Evolutionary conservation across 345 rosid species (phyloP).

Genomic region (Gossypium mustelinum): DNA sequence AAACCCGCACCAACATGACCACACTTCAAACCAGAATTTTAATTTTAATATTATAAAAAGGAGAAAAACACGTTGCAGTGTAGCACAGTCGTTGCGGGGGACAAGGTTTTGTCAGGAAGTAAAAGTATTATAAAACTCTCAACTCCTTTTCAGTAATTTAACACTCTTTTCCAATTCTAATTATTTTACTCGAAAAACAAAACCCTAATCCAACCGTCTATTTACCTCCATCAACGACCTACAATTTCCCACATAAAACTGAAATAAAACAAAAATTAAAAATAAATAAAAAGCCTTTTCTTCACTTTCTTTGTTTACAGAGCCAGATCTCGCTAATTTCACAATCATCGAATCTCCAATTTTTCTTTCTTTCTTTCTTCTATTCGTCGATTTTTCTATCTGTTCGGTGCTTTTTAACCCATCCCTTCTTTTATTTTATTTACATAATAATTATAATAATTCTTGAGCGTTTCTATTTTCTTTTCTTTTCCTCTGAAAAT

Average conservation of each 20-base stretch:
- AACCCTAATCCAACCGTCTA: background rate
- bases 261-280: background rate
- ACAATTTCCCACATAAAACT: background rate
- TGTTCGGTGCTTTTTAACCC: background rate
- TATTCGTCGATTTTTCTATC: background rate
- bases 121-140: background rate
- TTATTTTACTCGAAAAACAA: background rate
- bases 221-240: background rate
- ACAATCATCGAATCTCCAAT: constrained; percentile 16
- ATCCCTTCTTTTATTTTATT: background rate
- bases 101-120: too few species aligned
- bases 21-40: background rate
- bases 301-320: background rate
- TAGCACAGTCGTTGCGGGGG: too few species aligned
- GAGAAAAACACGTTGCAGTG: too few species aligned
- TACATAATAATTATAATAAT: background rate
- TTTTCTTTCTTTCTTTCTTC: background rate
- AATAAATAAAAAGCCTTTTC: background rate
- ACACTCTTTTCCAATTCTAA: background rate
- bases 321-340: constrained; percentile 17
- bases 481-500: background rate
- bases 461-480: background rate
- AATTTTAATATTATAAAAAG: too few species aligned
- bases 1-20: background rate
- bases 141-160: background rate